Percentiles rank a stretch among this genome's conserved stretches.
Conservation (phyloP, 208 protist species). For the Trypanosoma congolense region DNA sequence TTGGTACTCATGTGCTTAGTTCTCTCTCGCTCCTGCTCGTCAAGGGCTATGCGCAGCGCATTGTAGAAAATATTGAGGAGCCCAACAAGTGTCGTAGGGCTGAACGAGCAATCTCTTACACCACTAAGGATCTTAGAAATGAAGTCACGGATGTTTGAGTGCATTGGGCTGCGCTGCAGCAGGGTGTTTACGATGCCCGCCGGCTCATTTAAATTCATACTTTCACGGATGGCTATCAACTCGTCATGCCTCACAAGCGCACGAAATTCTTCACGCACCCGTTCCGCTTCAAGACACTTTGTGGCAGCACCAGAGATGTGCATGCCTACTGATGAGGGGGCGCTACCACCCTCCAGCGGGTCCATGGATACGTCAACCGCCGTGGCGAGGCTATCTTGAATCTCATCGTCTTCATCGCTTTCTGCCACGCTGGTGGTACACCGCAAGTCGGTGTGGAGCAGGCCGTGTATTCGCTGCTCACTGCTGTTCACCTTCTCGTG, state of each 20-base stretch:
- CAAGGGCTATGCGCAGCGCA: constrained; percentile 40
- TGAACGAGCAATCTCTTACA: constrained; percentile 43
- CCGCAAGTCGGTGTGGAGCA: constrained; percentile 7
- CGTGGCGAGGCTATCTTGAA: neutral
- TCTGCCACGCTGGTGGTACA: neutral
- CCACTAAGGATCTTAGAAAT: constrained; percentile 37
- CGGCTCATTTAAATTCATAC: constrained; percentile 19
- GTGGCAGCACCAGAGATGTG: constrained; percentile 25
- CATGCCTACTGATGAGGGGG: constrained; percentile 18
- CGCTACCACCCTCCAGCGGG: constrained; percentile 6
- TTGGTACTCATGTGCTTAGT: neutral
- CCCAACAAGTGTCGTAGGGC: constrained; percentile 54
- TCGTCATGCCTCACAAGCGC: constrained; percentile 40
- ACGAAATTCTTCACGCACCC: constrained; percentile 36
- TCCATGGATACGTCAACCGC: constrained; percentile 23
- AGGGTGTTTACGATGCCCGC: constrained; percentile 35
- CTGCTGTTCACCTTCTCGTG: constrained; percentile 23
- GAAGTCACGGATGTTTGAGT: constrained; percentile 28
- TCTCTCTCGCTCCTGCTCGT: constrained; percentile 2
- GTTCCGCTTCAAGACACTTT: constrained; percentile 27
- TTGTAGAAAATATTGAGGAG: constrained; percentile 67
- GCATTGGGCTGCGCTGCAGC: constrained; percentile 25
- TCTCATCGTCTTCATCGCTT: neutral
- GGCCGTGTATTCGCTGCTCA: constrained; percentile 14
- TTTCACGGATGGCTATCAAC: constrained; percentile 35